phyloP scores from a whole-genome alignment of 78 protist species.

The Chrysochromulina parva region DNA sequence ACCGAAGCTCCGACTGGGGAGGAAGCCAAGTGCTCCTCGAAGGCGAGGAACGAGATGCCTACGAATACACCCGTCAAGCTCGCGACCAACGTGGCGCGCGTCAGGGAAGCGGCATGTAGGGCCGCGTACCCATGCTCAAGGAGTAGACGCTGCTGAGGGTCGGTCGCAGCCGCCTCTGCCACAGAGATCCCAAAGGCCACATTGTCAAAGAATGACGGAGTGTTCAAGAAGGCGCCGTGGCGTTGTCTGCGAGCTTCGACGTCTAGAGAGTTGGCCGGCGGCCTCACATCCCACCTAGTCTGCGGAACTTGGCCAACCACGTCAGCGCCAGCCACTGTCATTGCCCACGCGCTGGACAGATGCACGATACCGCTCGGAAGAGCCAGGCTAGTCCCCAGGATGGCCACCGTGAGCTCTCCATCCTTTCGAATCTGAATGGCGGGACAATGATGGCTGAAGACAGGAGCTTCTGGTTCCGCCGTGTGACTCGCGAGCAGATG shows the following conservation, averaged over 20 bases:
- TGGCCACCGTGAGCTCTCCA: no score
- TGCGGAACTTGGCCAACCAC: no score
- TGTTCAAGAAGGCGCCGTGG: not conserved
- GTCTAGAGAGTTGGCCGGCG: not conserved
- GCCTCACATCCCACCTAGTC: no score
- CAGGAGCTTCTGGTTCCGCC: no score
- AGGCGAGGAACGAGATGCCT: not conserved
- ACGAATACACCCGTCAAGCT: not conserved
- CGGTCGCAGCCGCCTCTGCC: slow-evolving; percentile 9
- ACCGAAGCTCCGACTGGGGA: not conserved
- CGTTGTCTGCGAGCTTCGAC: not conserved
- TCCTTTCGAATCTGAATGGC: no score
- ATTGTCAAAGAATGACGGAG: not conserved
- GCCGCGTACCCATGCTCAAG: not conserved
- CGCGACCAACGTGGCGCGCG: not conserved
- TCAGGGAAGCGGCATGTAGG: not conserved
- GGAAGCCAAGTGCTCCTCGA: not conserved
- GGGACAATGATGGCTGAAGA: no score
- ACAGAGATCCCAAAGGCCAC: not conserved
- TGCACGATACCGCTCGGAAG: no score
- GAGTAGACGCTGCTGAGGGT: slow-evolving; percentile 30
- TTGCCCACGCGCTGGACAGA: no score
- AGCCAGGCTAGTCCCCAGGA: no score
- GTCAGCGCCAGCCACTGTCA: no score
- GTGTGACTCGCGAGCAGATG: no score